Base-by-base conservation (phyloP, 805 yeast species). In the Teunomyces gatunensis region DNA sequence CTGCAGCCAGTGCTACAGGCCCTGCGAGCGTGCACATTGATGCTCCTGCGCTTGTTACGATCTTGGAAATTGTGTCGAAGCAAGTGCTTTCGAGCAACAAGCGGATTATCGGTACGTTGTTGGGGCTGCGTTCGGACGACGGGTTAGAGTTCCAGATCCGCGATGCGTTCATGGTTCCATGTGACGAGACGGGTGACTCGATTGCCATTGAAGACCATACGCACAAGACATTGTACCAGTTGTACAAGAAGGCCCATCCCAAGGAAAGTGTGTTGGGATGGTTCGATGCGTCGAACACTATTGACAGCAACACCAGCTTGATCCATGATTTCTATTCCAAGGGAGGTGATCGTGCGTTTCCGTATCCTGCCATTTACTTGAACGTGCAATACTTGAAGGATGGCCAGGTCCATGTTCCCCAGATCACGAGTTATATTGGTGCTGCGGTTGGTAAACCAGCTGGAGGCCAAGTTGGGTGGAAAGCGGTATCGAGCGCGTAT, bases 111-210 rank as follows among this genome's bases (percentile, higher is more conserved):
- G 96, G 96, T 51, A 87, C 96, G 11, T 75, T 89, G 50, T 73
- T 89, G 41, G 96, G 96, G 29, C 68, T 78, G 42, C 79, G 96
- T 64, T 84, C 91, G 21, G 96, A 89, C 51, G 96, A 89, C 63
- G 95, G 95, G 11, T 70, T 80, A 13, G 85, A 79, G 57, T 75
- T 87, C 39, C 92, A 84, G 58, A 73, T 89, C 57, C 79, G 81
- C 61, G 87, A 82, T 52, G 86, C 89, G 15, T 89, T 84, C 67
- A 78, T 88, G 64, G 94, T 89, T 48, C 94, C 96, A 39, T 88
- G 88, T 59, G 63, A 61, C 45, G 95, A 87, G 63, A 88, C 83
- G 35, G 77, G 77, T 1, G 94, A 86, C 51, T 84, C 88, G 54
- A 80, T 89, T 52, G 78, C 84, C 49, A 83, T 89, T 51, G 91